phyloP scores from a whole-genome alignment of 345 rosid species.

The Carallia pectinifolia region DNA sequence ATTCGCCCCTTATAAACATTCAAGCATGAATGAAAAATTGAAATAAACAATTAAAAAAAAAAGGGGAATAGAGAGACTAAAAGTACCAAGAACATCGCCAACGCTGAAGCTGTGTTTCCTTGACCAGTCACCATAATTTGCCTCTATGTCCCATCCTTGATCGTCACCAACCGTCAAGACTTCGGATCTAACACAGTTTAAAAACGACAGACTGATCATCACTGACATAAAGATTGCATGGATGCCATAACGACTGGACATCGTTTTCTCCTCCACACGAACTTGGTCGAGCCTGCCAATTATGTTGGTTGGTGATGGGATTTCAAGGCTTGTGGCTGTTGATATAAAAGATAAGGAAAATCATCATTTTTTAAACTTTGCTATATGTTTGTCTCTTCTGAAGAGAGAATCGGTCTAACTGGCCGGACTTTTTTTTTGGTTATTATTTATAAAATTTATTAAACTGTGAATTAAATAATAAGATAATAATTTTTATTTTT shows the following conservation, averaged over 20 bases:
- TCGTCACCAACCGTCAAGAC: constrained; percentile 47
- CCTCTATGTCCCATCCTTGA: constrained; percentile 35
- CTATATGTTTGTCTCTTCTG: no score
- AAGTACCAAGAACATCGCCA: constrained; percentile 51
- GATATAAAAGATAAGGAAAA: neutral
- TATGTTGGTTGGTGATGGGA: neutral
- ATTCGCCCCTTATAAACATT: neutral
- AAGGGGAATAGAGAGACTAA: neutral
- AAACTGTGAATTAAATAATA: no score
- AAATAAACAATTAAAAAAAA: neutral
- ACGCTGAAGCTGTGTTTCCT: constrained; percentile 40
- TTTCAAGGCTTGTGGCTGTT: neutral
- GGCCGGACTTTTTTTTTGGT: no score
- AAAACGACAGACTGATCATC: constrained; percentile 3
- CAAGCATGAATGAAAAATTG: neutral
- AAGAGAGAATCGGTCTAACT: no score
- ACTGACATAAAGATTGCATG: neutral
- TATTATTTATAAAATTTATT: no score
- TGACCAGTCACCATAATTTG: constrained; percentile 41
- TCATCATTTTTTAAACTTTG: no score
- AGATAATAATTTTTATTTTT: no score
- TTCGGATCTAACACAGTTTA: constrained; percentile 25
- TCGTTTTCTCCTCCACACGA: constrained; percentile 10
- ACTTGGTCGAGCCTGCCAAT: neutral
- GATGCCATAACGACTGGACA: neutral